Conservation (phyloP, 257 asterid species). For the Nicotiana noctiflora region DNA sequence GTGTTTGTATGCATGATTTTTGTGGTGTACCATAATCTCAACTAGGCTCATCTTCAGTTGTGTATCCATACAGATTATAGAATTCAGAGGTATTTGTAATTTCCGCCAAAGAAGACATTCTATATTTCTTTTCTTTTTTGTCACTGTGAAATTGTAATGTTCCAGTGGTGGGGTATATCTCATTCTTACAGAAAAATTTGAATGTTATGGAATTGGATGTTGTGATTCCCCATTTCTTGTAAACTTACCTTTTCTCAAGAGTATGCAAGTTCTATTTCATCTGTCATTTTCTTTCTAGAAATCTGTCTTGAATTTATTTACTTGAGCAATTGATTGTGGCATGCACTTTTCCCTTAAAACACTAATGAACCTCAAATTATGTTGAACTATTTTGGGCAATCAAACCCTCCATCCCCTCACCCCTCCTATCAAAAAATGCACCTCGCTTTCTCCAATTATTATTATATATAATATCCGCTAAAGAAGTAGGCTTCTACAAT, state of each 20-base stretch:
- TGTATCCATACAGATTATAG: background rate
- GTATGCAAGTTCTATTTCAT: background rate
- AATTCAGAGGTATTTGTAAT: background rate
- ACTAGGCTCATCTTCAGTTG: background rate
- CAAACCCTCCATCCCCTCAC: too few species aligned
- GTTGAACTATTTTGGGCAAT: too few species aligned
- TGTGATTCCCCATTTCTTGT: background rate
- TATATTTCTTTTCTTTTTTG: background rate
- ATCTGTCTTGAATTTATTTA: background rate
- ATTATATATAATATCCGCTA: too few species aligned
- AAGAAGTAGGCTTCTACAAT: too few species aligned
- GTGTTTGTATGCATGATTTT: slow-evolving; percentile 2
- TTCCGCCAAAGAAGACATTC: background rate
- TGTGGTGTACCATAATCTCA: background rate
- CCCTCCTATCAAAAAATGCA: too few species aligned
- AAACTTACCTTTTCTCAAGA: background rate
- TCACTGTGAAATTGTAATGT: background rate
- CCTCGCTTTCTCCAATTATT: too few species aligned
- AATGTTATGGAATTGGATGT: background rate
- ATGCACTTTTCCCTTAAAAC: too few species aligned
- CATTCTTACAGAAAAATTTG: background rate
- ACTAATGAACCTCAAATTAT: too few species aligned
- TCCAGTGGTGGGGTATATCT: background rate
- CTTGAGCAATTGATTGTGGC: background rate
- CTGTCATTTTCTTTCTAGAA: background rate